Base-by-base conservation (phyloP, 202 grass and related monocot species). In the Cymbopogon flexuosus region DNA sequence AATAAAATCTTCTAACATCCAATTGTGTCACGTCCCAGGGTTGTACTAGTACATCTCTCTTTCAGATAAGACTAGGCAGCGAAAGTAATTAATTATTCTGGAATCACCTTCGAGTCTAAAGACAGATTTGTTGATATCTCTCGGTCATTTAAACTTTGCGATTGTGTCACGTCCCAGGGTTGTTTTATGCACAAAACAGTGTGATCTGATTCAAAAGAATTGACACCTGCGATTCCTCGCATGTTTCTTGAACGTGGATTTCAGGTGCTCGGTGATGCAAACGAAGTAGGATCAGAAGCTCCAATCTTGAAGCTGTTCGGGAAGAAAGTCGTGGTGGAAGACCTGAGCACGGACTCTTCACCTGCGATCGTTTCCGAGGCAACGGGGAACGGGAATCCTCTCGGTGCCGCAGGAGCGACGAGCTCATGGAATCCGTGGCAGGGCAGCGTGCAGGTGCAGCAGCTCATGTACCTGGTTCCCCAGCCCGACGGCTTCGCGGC, bases 281-380 rank as follows among this genome's bases (percentile, higher is more conserved):
- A 85, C 85, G 86, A 67, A 74, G 81, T 59, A 59, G 84, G 66
- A 79, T 83, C 90, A 72, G 70, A 81, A 30, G 76, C 80, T 71
- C 70, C 86, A n/a, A 80, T 47, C 58, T 61, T 96, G 6, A 93
- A 87, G 83, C 86, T 93, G 40, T 96, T 96, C 7, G 90, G 90
- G 21, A 93, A 87, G 81, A 90, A 79, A 59, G 93, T 96, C 31
- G 33, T 46, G 18, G 77, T 88, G 46, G 83, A 72, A 29, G 72
- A 84, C 39, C 14, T 81, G 57, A 70, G 21, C 76, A 76, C 9
- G 13, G 65, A 73, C 37, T 77, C 67, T 33, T 33, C 31, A 79
- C 54, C 62, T 24, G 61, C 60, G 41, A 49, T 21, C 46, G 5
- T 46, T 10, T 27, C 13, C 19, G 8, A 57, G 47, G 67, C 56